Conservation (phyloP, 352 stramenopile species). For the Phytopythium ostracodes region DNA sequence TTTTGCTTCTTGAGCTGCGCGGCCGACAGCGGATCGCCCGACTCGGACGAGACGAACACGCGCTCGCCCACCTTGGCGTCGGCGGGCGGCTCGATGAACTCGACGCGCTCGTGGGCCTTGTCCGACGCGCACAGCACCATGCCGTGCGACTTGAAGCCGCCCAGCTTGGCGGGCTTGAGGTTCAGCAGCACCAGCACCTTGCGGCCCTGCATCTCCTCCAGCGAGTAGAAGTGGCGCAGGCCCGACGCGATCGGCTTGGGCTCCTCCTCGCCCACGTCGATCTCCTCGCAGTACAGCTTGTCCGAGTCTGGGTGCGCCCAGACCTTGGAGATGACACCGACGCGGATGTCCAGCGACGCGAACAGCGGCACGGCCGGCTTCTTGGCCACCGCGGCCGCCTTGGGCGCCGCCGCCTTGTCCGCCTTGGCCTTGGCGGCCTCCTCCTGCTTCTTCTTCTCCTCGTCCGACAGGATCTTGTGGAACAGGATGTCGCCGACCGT, state of each 20-base stretch:
- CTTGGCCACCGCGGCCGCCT: constrained; percentile 32
- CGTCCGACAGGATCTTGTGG: constrained; percentile 83
- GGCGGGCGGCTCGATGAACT: constrained; percentile 93
- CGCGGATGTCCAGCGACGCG: constrained; percentile 73
- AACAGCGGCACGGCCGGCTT: constrained; percentile 66
- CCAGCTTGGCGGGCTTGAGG: constrained; percentile 96
- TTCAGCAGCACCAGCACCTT: constrained; percentile 97
- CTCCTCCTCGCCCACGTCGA: constrained; percentile 94
- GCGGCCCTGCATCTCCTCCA: constrained; percentile 93
- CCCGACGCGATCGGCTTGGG: constrained; percentile 95
- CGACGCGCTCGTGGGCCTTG: constrained; percentile 88
- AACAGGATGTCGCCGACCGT: constrained; percentile 95
- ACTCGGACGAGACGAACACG: constrained; percentile 81
- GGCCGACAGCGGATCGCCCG: constrained; percentile 63
- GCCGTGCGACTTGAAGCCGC: constrained; percentile 94
- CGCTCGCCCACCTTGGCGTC: constrained; percentile 92
- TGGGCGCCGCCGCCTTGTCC: constrained; percentile 35
- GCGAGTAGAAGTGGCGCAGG: constrained; percentile 92
- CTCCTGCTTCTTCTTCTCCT: constrained; percentile 63
- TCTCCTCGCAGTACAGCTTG: constrained; percentile 99
- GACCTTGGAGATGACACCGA: constrained; percentile 74
- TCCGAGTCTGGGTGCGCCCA: constrained; percentile 86
- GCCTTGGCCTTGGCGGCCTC: constrained; percentile 42
- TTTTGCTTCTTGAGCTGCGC: constrained; percentile 89
- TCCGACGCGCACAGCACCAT: constrained; percentile 96